Base-by-base conservation (phyloP, 2,329 filamentous ascomycete genomes). In the Botrytis pseudocinerea region DNA sequence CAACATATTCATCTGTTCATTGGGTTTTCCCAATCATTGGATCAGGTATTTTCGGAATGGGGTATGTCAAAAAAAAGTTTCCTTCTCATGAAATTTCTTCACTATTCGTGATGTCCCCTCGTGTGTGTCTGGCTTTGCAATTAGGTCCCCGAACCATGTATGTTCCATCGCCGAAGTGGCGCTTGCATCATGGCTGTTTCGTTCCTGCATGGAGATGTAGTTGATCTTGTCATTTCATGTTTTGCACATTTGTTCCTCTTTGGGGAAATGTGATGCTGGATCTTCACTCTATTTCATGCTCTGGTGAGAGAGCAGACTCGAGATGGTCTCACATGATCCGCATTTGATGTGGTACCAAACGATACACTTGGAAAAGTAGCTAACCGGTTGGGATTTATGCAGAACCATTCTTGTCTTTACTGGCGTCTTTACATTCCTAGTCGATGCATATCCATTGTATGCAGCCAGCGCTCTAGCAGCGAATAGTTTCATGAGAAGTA, bases 391-490 rank as follows among this genome's bases (percentile, higher is more conserved):
- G 73, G 73, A 75, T 65, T 51, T 32, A 62, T 74, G 65, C 72
- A 93, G 92, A 70, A 91, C 89, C 71, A 87, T 97, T 74, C 87
- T 97, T 73, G 89, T 92, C 44, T 98, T 93, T 82, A 91, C 89
- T 73, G 93, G 94, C 70, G 89, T 97, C 76, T 97, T 97, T 82
- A 97, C 94, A 20, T 97, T 97, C 83, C 76, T 81, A 82, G 91
- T 93, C 77, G 92, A 94, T 81, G 91, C 92, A 35, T 95, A 95
- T 82, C 91, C 92, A 71, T 82, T 89, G 40, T 94, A 93, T 80
- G 92, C 92, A 40, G 92, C 92, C 64, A 90, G 87, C 73, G 93
- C 94, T 6, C 86, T 97, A 81, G 93, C 94, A 20, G 93, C 94
- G 62, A 96, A 97, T 79, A 92, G 91, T 64, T 93, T 96, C 81